Percentiles rank a stretch among this genome's conserved stretches.
phyloP scores from a whole-genome alignment of 352 stramenopile genomes.

The Aphanomyces invadans region DNA sequence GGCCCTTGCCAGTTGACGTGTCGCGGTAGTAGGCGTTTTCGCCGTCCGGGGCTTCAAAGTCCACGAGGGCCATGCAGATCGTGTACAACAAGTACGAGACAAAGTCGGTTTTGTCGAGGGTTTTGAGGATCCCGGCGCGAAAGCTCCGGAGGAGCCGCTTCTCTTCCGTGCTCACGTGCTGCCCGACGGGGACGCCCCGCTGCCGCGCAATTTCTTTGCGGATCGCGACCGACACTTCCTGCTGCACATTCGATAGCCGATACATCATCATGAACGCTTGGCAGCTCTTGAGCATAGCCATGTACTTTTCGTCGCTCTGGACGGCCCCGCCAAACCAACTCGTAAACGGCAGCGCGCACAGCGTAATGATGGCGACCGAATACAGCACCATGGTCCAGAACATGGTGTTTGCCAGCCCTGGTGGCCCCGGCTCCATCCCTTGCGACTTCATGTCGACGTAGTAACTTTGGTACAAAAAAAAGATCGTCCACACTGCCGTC shows the following conservation, averaged over 20 bases:
- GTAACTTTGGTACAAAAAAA: constrained; percentile 25
- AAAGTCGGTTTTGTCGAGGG: constrained; percentile 9
- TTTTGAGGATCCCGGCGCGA: constrained; percentile 17
- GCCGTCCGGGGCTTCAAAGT: not conserved
- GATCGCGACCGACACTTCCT: not conserved
- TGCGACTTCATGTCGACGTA: constrained; percentile 14
- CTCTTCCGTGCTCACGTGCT: constrained; percentile 11
- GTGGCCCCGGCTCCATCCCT: not conserved
- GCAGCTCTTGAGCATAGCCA: constrained; percentile 23
- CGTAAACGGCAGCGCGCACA: constrained; percentile 22
- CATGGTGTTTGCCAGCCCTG: constrained; percentile 18
- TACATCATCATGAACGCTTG: constrained; percentile 20
- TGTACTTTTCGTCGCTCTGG: constrained; percentile 18
- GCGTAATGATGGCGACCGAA: constrained; percentile 17
- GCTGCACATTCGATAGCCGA: constrained; percentile 15
- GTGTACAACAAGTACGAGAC: constrained; percentile 22
- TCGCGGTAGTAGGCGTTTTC: constrained; percentile 4
- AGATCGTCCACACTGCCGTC: constrained; percentile 23
- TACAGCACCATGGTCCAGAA: constrained; percentile 25
- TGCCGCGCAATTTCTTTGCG: not conserved
- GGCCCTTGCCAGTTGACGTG: not conserved
- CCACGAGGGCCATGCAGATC: not conserved
- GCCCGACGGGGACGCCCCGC: not conserved
- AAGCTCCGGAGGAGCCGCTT: constrained; percentile 14
- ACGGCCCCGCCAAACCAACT: constrained; percentile 12